Percentiles rank a stretch among this genome's conserved stretches.
These are phyloP conservation scores for Nannizzia gypsea DNA, from an alignment of 2,329 filamentous ascomycete species.

Conservation along the genomic window DNA sequence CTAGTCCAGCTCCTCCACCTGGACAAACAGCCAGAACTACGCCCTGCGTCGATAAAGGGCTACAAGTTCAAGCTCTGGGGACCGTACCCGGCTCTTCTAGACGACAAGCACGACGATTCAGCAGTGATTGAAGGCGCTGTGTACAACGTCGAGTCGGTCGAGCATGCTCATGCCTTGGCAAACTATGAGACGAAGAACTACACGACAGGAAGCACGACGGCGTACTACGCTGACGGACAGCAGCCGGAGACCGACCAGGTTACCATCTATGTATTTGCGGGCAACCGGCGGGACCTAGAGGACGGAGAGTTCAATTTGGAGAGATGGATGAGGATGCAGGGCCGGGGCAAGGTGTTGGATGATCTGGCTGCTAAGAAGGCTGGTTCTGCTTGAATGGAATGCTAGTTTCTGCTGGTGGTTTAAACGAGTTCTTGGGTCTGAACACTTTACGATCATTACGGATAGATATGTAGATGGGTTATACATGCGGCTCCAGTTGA, in stretches of 20 bases:
- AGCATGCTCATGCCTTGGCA: constrained; percentile 4
- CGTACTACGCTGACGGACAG: constrained; percentile 4
- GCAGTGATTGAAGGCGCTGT: constrained; percentile 16
- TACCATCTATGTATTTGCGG: constrained; percentile 7
- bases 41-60: constrained; percentile 17
- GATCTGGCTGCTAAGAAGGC: neutral
- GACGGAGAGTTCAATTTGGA: constrained; percentile 8
- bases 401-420: too few relatives aligned
- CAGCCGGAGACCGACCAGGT: neutral
- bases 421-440: too few relatives aligned
- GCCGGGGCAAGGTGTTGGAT: neutral
- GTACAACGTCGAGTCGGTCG: constrained; percentile 15
- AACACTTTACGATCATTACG: too few relatives aligned
- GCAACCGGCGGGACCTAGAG: neutral
- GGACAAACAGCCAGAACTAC: constrained; percentile 14
- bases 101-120: constrained; percentile 10
- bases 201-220: neutral
- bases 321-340: constrained; percentile 1
- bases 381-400: neutral
- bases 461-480: too few relatives aligned
- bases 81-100: constrained; percentile 20
- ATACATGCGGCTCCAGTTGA: too few relatives aligned
- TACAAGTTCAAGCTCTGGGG: constrained; percentile 23
- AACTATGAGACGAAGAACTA: constrained; percentile 9
- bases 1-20: constrained; percentile 19